Percentiles rank a stretch among this genome's conserved stretches.
Conservation (phyloP, 148 eudicot genomes). For the Beta vulgaris region DNA sequence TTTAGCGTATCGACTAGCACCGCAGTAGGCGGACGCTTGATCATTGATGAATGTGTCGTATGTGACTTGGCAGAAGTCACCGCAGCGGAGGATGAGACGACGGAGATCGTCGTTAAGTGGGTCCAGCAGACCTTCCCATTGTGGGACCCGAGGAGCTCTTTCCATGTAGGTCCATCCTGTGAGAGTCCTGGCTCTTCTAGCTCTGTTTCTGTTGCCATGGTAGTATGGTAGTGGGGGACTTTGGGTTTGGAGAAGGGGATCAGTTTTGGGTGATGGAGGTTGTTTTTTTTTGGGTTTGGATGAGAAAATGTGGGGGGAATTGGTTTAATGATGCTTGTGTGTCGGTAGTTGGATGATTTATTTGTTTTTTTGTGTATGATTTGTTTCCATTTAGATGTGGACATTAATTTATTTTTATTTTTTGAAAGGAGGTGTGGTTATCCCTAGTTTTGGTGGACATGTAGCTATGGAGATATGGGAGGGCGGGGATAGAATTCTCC, state of each 20-base stretch:
- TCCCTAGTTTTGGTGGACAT: too few relatives aligned
- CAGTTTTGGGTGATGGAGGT: not conserved
- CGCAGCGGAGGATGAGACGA: conserved; percentile 67
- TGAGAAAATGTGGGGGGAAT: not conserved
- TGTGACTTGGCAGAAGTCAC: conserved; percentile 88
- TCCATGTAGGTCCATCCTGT: conserved; percentile 23
- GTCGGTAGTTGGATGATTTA: too few relatives aligned
- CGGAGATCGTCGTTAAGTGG: conserved; percentile 64
- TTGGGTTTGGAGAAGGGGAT: not conserved
- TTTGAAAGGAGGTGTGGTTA: too few relatives aligned
- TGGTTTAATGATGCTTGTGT: not conserved
- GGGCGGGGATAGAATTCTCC: too few relatives aligned
- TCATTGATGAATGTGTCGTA: conserved; percentile 64
- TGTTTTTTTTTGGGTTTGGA: not conserved
- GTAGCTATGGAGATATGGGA: too few relatives aligned
- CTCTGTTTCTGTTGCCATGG: not conserved
- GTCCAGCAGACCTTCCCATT: conserved; percentile 67
- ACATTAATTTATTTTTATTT: too few relatives aligned
- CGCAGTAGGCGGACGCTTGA: conserved; percentile 38
- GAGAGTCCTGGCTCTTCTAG: conserved; percentile 1
- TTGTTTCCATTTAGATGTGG: too few relatives aligned
- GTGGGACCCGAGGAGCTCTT: conserved; percentile 47
- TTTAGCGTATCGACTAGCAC: conserved; percentile 39
- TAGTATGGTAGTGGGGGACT: not conserved
- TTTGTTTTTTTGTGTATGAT: too few relatives aligned